Base-by-base conservation (phyloP, 1,284 basidiomycete species). In the Rhodotorula sp. region DNA sequence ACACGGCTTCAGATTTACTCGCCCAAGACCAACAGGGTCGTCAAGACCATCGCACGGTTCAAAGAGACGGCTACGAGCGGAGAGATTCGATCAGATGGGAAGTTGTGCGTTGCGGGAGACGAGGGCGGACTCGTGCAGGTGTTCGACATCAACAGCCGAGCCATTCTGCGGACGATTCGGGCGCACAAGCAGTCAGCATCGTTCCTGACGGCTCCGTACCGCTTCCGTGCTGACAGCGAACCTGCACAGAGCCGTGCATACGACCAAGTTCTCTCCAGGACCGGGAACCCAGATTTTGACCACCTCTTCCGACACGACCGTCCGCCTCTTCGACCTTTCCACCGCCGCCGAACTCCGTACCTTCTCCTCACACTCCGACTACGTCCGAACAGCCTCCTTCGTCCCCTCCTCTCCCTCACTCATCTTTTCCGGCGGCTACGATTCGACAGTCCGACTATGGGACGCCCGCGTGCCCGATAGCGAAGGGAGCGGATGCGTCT, bases 1-100 rank as follows among this genome's bases (percentile, higher is more conserved):
- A 92, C 94, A 0, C 85, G 94, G 70, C 89, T 99, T 2, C 91
- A 99, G 81, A 91, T 99, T 79, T 98, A 98, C 81, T 92, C 92
- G 24, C 93, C 94, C 46, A 88, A 91, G 70, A 98, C 94, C 13
- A 92, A 94, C 80, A 93, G 94, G 80, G 88, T 97, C 52, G 90
- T 89, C 24, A 99, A 99, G 84, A 96, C 92, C 0, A 94, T 99
- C 70, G 90, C 93, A 36, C 84, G 96, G 46, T 99, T 99, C 83
- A 96, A 96, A 81, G 95, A 98, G 78, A 90, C 95, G 44, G 94
- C 94, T 2, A 84, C 94, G 68, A 90, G 90, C 76, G 94, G 89
- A 20, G 86, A 86, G 77, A 93, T 97, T 69, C 86, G 96, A 64
- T 86, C 85, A 62, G 96, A 99, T 81, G 96, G 95, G 34, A 96